Base-by-base conservation (phyloP, 2,329 filamentous ascomycete species). In the Colletotrichum sp. region DNA sequence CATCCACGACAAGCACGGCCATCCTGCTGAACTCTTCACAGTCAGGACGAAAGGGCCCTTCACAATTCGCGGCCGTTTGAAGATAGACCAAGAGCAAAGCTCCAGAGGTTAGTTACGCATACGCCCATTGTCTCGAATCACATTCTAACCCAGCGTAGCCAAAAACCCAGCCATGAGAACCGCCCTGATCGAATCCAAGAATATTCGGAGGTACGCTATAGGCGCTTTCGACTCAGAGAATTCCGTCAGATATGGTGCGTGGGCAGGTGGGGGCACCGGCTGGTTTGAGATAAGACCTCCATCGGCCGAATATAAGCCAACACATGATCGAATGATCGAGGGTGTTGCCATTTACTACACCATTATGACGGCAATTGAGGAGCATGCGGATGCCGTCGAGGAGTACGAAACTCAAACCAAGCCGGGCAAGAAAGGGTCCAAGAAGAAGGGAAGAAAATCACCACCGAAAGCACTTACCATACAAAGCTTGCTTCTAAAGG, bases 271-370 rank as follows among this genome's bases (percentile, higher is more conserved):
- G 48, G 82, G 86, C 70, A 89, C 92, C 14, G 93, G 93, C 60
- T 95, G 93, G 93, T 95, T 92, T 81, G 90, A 93, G 80, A 88
- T 95, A 57, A 32, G 72, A 34, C 86, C 86, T 36, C 93, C 94
- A 2, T 86, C 90, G n/a, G 80, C 85, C 12, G 82, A 84, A 4
- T 96, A 95, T 81, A 84, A 85, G 67, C 79, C 83, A 7, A 90
- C 91, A 32, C 93, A 90, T 82, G 83, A 89, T 34, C 86, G 88
- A 64, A 94, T 94, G 87, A 87, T 89, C 68, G 89, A 94, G 81
- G 93, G 91, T 3, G 90, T 94, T 14, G 86, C 88, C 10, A 84
- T 95, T 24, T 90, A 95, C 78, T 94, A 94, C 81, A 89, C 88
- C 69, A 82, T 94, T 4, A 85, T 91, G 55, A 90, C 92, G 69